Percentiles rank a stretch among this genome's conserved stretches.
Conservation (phyloP, 2,329 filamentous ascomycete species). For the Venturia aucupariae region DNA sequence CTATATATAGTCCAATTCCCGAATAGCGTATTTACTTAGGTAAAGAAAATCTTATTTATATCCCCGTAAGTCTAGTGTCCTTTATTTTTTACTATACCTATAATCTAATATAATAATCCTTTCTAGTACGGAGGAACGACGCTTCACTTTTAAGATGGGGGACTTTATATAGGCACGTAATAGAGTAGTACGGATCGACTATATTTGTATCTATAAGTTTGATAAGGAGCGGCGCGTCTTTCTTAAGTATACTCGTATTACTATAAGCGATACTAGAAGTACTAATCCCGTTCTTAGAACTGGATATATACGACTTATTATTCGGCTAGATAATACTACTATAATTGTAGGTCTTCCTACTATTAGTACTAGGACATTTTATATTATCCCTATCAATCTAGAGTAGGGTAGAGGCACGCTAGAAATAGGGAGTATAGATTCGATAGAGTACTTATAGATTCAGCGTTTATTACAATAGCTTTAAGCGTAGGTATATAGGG, state of each 20-base stretch:
- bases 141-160: neutral
- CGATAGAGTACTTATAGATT: neutral
- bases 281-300: neutral
- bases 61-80: neutral
- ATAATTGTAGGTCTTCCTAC: neutral
- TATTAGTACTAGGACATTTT: neutral
- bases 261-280: neutral
- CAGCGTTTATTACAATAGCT: neutral
- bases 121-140: neutral
- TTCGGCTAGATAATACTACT: neutral
- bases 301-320: neutral
- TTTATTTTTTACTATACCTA: neutral
- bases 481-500: neutral
- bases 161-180: neutral
- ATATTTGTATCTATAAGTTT: neutral
- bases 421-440: neutral
- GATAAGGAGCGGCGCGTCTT: neutral
- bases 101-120: neutral
- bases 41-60: neutral
- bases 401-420: neutral
- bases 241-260: neutral
- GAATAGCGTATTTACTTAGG: neutral
- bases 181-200: neutral
- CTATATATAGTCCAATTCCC: neutral
- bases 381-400: neutral